Percentiles rank a stretch among this genome's conserved stretches.
Conservation (phyloP, 805 yeast species). For the Lachancea kluyveri region DNA sequence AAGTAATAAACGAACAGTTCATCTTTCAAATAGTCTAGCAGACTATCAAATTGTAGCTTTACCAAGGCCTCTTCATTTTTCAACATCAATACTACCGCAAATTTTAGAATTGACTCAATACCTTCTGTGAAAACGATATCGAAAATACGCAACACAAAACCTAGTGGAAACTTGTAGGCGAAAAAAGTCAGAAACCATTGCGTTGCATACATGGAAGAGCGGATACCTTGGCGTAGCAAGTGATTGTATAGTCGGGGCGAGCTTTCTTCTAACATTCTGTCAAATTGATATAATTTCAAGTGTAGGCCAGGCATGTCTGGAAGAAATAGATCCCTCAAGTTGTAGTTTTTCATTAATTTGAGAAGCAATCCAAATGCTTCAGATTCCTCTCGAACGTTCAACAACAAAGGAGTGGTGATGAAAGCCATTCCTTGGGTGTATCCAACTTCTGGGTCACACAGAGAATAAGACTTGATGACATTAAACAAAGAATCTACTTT, state of each 20-base stretch:
- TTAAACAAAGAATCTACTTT: constrained; percentile 61
- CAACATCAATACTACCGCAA: constrained; percentile 75
- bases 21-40: constrained; percentile 73
- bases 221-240: constrained; percentile 76
- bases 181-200: constrained; percentile 97
- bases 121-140: constrained; percentile 92
- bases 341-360: constrained; percentile 77
- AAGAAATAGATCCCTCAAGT: constrained; percentile 67
- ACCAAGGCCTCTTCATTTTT: constrained; percentile 58
- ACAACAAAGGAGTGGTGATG: constrained; percentile 73
- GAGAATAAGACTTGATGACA: constrained; percentile 76
- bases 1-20: constrained; percentile 68
- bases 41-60: constrained; percentile 63
- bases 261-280: constrained; percentile 71
- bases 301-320: constrained; percentile 95
- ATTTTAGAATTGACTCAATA: constrained; percentile 74
- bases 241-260: constrained; percentile 71
- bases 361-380: constrained; percentile 82
- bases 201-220: constrained; percentile 92
- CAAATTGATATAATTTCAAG: constrained; percentile 80
- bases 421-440: constrained; percentile 99
- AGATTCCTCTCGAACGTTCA: constrained; percentile 61
- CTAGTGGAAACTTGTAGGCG: constrained; percentile 90
- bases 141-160: constrained; percentile 77
- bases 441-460: constrained; percentile 89